These are phyloP conservation scores for Cicer chorassanicum DNA, from an alignment of 306 rosid species.

Conservation along the genomic window DNA sequence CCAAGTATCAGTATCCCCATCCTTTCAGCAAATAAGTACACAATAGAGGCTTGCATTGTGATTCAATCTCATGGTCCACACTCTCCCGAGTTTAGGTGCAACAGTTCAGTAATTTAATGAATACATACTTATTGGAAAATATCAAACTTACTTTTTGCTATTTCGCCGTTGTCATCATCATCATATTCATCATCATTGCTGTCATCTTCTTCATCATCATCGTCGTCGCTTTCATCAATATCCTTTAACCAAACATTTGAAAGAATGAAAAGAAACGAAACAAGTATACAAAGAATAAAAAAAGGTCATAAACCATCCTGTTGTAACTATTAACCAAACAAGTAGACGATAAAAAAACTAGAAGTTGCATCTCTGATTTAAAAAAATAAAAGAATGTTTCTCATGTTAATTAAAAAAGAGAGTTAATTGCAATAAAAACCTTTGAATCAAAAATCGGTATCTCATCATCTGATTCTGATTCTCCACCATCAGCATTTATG, in stretches of 20 bases:
- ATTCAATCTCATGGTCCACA: neutral
- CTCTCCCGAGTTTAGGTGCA: neutral
- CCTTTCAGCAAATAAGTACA: neutral
- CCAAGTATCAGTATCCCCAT: neutral
- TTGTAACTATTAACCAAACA: constrained; percentile 1
- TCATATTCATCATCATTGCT: constrained; percentile 44
- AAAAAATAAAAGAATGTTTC: neutral
- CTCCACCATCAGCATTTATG: constrained; percentile 54
- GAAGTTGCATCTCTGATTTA: neutral
- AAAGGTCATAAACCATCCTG: neutral
- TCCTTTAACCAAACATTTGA: constrained; percentile 52
- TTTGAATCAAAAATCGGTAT: constrained; percentile 64
- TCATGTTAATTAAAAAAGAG: neutral
- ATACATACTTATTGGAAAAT: neutral
- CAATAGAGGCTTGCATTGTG: constrained; percentile 6
- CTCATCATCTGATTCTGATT: constrained; percentile 76
- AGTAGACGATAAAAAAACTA: constrained; percentile 9
- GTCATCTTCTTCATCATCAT: constrained; percentile 31
- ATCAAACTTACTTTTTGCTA: constrained; percentile 65
- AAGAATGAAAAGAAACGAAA: constrained; percentile 34
- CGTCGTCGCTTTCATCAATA: constrained; percentile 24
- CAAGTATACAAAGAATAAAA: neutral
- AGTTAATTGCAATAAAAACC: constrained; percentile 50
- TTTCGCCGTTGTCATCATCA: constrained; percentile 43
- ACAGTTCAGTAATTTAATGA: constrained; percentile 12